Evolutionary conservation across 208 protist genomes (phyloP).

Genomic region (Wallacemonas sp.): DNA sequence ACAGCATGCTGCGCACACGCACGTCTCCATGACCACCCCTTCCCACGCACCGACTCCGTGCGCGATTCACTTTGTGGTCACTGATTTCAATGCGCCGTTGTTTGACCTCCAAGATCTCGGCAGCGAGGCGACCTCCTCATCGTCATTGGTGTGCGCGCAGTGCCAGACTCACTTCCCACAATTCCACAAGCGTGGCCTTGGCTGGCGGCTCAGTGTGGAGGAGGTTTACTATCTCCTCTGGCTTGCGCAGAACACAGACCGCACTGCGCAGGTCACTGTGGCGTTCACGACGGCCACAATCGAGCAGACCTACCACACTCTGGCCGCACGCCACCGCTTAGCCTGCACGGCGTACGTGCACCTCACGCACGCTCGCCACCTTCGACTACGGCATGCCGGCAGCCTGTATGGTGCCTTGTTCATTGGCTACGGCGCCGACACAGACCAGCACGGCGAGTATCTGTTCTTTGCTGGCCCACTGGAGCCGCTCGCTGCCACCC

Average conservation of each 20-base stretch:
- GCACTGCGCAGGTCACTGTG: slow-evolving; percentile 26
- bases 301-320: slow-evolving; percentile 12
- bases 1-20: no score
- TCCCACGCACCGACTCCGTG: not conserved
- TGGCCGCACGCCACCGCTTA: slow-evolving; percentile 23
- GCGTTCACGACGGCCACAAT: slow-evolving; percentile 26
- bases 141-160: not conserved
- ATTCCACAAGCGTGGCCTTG: slow-evolving; percentile 40
- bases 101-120: slow-evolving; percentile 19
- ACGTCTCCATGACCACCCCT: no score
- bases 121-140: not conserved
- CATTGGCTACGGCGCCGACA: slow-evolving; percentile 47
- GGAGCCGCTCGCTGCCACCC: slow-evolving; percentile 34
- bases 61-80: not conserved
- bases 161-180: slow-evolving; percentile 43
- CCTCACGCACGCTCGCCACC: slow-evolving; percentile 38
- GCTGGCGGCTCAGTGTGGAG: slow-evolving; percentile 50
- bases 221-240: slow-evolving; percentile 47
- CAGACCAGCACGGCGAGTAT: slow-evolving; percentile 41
- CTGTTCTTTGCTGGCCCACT: slow-evolving; percentile 61
- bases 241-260: not conserved
- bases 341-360: slow-evolving; percentile 53
- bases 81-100: slow-evolving; percentile 16
- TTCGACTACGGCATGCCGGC: slow-evolving; percentile 52
- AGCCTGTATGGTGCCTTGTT: slow-evolving; percentile 70